Evolutionary conservation across 371 early-diverging fungal genomes (phyloP), one percentile per base, ranked within the genome.

Genomic region (Capniomyces stellatus): DNA sequence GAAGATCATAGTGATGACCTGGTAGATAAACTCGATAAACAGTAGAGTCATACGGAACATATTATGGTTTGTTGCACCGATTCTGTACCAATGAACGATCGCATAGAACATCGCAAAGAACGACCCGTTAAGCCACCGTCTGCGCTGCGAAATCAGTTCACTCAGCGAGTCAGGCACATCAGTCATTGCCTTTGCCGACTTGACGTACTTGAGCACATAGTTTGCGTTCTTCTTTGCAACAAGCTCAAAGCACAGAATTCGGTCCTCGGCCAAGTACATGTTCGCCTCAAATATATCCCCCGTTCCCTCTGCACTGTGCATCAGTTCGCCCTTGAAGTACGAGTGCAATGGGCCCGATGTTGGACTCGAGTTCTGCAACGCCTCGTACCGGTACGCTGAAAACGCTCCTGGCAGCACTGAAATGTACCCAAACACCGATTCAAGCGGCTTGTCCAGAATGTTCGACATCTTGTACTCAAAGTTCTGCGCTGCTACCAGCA

Each of bases 391-490:
- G 70, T 95, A 95, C 12, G 96, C 96, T 0, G 89, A 89, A 67
- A 95, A 95, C n/a, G 94, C 93, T 55, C 93, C 93, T 12, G 92
- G 92, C 31, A 92, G 74, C 51, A 95, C 96, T 1, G 89, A 85
- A 63, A 95, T 93, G 64, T 89, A 92, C n/a, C 96, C 96, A 74
- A 90, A 90, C 19, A 89, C 84, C 3, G 89, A 87, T 70, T 95
- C 96, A 18, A 95, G 72, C 1, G 94, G 94, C 70, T 95, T 95
- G 72, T 95, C 96, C 15, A 95, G 73, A 63, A 95, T 93, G 64
- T 95, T 95, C 58, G 85, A 84, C 82, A 93, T 90, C 64, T 92
- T 92, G 75, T 92, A 93, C 67, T 85, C 94, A 72, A 95, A 95
- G 68, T 93, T 91, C 64, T 94, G 96, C 10, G 89, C 79, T 1